A percentile compares a stretch with the other conserved stretches of the same genome.
Conservation (phyloP, 495 filamentous ascomycete species). For the Neurospora sp. region DNA sequence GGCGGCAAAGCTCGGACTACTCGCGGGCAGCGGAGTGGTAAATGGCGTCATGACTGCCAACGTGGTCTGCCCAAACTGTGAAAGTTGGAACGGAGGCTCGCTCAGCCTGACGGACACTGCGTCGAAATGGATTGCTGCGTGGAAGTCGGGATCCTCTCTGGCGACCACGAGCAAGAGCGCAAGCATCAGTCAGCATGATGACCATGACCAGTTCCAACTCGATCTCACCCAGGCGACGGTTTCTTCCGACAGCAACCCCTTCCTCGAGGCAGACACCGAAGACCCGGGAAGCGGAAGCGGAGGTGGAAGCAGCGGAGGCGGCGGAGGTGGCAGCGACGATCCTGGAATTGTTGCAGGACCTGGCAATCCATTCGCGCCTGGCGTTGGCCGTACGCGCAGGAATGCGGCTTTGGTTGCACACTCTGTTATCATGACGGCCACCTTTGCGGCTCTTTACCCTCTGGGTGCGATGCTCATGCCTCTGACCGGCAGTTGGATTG, state of each 20-base stretch:
- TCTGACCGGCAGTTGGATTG: slow-evolving; percentile 33
- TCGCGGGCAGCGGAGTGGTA: slow-evolving; percentile 51
- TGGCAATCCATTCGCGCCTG: neutral
- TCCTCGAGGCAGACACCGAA: slow-evolving; percentile 19
- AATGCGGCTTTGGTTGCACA: slow-evolving; percentile 19
- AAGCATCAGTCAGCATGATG: slow-evolving; percentile 49
- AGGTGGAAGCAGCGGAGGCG: slow-evolving; percentile 2
- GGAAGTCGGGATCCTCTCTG: slow-evolving; percentile 47
- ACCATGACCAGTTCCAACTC: slow-evolving; percentile 40
- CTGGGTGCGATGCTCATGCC: slow-evolving; percentile 48
- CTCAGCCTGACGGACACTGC: slow-evolving; percentile 41
- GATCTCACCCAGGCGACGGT: slow-evolving; percentile 47
- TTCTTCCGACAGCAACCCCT: slow-evolving; percentile 51
- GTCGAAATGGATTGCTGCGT: slow-evolving; percentile 58
- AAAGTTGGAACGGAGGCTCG: slow-evolving; percentile 45
- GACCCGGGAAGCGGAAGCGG: neutral
- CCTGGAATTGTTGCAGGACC: neutral
- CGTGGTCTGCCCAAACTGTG: slow-evolving; percentile 38
- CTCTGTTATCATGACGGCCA: slow-evolving; percentile 48
- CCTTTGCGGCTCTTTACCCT: slow-evolving; percentile 46
- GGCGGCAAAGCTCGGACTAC: slow-evolving; percentile 35
- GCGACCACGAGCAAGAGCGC: slow-evolving; percentile 39
- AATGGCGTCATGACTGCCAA: slow-evolving; percentile 52
- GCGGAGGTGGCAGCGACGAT: slow-evolving; percentile 1
- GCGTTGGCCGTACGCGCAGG: neutral